Conservation (phyloP, 805 yeast genomes). For the Tetrapisispora namnaoensis region DNA sequence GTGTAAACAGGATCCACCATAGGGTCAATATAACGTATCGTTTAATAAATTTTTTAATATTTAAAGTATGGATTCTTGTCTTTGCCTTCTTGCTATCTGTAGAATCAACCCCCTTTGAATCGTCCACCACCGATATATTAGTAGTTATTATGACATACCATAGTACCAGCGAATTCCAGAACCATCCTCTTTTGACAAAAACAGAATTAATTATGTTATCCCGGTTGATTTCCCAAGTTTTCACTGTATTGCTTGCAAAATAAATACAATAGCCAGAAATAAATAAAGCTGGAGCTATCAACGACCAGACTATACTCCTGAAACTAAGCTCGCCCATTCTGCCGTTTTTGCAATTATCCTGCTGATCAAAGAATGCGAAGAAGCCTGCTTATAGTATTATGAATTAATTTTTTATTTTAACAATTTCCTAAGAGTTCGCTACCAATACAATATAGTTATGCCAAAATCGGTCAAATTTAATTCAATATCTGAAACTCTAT, state of each 20-base stretch:
- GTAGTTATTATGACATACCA: conserved; percentile 14
- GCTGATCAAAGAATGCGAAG: too few species aligned
- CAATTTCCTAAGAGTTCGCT: too few species aligned
- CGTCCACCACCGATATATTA: conserved; percentile 7
- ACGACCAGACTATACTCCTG: conserved; percentile 1
- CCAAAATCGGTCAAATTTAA: too few species aligned
- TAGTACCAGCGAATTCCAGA: conserved; percentile 59
- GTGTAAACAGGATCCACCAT: conserved; percentile 85
- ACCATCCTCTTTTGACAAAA: conserved; percentile 89
- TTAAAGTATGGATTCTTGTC: not conserved
- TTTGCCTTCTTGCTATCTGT: not conserved
- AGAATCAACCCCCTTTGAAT: not conserved
- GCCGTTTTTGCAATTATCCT: too few species aligned
- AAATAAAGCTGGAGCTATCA: not conserved
- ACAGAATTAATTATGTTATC: conserved; percentile 57
- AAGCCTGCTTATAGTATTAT: too few species aligned
- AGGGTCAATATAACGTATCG: conserved; percentile 48
- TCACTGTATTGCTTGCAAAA: not conserved
- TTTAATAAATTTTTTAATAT: conserved; percentile 6
- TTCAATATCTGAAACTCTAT: too few species aligned
- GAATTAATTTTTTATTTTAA: too few species aligned
- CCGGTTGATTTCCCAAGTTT: conserved; percentile 33
- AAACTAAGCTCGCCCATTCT: not conserved
- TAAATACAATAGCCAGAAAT: not conserved
- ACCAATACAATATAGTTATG: too few species aligned